Evolutionary conservation across 1,284 basidiomycete species (phyloP).

Genomic region (Mrakiaceae sp.): DNA sequence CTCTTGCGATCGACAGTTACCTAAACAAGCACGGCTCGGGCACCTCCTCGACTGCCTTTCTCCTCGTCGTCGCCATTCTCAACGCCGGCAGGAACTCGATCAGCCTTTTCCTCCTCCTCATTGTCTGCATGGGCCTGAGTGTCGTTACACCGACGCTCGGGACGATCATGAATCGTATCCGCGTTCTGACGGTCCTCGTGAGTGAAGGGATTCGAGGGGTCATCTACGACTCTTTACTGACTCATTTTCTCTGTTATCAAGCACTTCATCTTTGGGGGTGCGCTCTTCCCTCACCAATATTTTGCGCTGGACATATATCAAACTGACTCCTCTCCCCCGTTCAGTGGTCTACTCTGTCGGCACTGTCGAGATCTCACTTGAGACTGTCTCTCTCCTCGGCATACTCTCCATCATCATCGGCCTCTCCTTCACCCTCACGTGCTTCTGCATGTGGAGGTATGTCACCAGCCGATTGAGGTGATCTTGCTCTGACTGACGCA

Average conservation of each 20-base stretch:
- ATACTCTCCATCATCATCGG: conserved; percentile 82
- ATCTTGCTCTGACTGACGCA: conserved; percentile 33
- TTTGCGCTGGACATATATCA: conserved; percentile 9
- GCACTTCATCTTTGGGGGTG: conserved; percentile 92
- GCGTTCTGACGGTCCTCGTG: conserved; percentile 29
- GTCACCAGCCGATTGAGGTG: conserved; percentile 34
- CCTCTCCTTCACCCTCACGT: conserved; percentile 81
- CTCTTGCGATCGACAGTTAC: conserved; percentile 67
- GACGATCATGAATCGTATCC: conserved; percentile 31
- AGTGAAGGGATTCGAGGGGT: too few relatives aligned
- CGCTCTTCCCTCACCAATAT: conserved; percentile 15
- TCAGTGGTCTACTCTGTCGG: conserved; percentile 81
- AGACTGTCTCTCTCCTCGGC: conserved; percentile 67
- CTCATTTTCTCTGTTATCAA: background rate
- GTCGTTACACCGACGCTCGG: conserved; percentile 45
- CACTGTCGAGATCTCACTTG: conserved; percentile 80
- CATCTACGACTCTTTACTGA: conserved; percentile 27
- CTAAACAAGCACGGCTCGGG: conserved; percentile 76
- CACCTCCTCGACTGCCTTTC: conserved; percentile 62
- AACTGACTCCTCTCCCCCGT: background rate
- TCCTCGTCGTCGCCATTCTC: conserved; percentile 79
- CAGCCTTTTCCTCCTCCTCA: conserved; percentile 87
- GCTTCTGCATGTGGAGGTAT: conserved; percentile 92
- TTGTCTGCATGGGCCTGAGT: conserved; percentile 76
- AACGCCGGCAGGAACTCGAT: conserved; percentile 89